Evolutionary conservation across 805 yeast species (phyloP).

Genomic region (Starmerella cellae): DNA sequence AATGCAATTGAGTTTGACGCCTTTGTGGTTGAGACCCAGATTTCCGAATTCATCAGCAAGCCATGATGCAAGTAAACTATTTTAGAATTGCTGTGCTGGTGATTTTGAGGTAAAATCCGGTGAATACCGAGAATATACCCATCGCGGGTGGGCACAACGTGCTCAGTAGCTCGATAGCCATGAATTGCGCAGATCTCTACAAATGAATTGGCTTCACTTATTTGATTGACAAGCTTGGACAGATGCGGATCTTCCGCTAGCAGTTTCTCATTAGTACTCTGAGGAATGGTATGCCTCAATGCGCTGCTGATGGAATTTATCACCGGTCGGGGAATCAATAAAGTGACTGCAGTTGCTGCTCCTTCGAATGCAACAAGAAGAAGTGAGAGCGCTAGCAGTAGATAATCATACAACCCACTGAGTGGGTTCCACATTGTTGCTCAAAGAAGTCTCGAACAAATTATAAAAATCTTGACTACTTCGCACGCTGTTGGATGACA

Average conservation of each 20-base stretch:
- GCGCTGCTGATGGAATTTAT: slow-evolving; percentile 12
- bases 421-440: background rate
- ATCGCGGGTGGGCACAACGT: slow-evolving; percentile 63
- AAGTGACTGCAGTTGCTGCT: slow-evolving; percentile 17
- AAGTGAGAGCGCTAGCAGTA: slow-evolving; percentile 15
- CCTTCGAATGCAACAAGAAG: slow-evolving; percentile 17
- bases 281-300: slow-evolving; percentile 13
- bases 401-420: slow-evolving; percentile 9
- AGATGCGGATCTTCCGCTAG: slow-evolving; percentile 9
- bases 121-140: slow-evolving; percentile 66
- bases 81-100: slow-evolving; percentile 16
- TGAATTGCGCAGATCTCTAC: slow-evolving; percentile 53
- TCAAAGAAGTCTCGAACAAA: no score
- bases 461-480: no score
- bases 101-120: slow-evolving; percentile 32
- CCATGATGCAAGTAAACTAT: slow-evolving; percentile 87
- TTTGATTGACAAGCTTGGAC: slow-evolving; percentile 1
- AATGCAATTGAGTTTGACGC: slow-evolving; percentile 54
- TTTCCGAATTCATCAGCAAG: slow-evolving; percentile 73
- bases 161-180: slow-evolving; percentile 62
- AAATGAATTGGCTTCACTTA: slow-evolving; percentile 28
- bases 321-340: slow-evolving; percentile 17
- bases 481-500: no score
- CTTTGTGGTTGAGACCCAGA: slow-evolving; percentile 48
- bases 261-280: slow-evolving; percentile 6